These are phyloP conservation scores for Corrigiola litoralis DNA, from an alignment of 179 eudicot species.

Conservation along the genomic window DNA sequence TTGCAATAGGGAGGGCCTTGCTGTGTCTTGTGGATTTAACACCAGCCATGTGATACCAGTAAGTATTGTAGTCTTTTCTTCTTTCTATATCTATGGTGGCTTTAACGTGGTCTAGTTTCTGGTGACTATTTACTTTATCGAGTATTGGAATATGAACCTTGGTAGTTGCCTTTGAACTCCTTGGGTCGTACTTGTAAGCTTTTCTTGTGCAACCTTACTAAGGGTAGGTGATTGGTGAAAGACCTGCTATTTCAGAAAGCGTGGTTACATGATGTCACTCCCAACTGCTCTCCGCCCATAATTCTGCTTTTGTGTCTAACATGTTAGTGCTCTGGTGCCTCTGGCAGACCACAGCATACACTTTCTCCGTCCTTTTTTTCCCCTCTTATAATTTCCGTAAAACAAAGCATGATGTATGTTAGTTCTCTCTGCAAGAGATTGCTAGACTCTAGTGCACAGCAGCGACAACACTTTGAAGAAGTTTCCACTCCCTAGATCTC, in stretches of 20 bases:
- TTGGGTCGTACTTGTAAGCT: not conserved
- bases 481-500: too few species aligned
- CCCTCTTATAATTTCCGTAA: not conserved
- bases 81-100: not conserved
- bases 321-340: not conserved
- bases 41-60: slow-evolving; percentile 95
- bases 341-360: not conserved
- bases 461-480: too few species aligned
- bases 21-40: slow-evolving; percentile 73
- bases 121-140: not conserved
- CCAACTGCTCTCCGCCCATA: not conserved
- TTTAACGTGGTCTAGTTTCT: not conserved
- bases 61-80: slow-evolving; percentile 20
- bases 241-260: not conserved
- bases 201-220: not conserved
- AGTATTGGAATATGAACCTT: not conserved
- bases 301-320: not conserved
- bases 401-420: not conserved
- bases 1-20: slow-evolving; percentile 77
- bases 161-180: not conserved
- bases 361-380: not conserved
- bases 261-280: not conserved
- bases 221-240: not conserved
- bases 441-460: not conserved
- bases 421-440: not conserved